These are phyloP conservation scores for Zopfia rhizophila DNA, from an alignment of 2,329 filamentous ascomycete species.

Conservation along the genomic window DNA sequence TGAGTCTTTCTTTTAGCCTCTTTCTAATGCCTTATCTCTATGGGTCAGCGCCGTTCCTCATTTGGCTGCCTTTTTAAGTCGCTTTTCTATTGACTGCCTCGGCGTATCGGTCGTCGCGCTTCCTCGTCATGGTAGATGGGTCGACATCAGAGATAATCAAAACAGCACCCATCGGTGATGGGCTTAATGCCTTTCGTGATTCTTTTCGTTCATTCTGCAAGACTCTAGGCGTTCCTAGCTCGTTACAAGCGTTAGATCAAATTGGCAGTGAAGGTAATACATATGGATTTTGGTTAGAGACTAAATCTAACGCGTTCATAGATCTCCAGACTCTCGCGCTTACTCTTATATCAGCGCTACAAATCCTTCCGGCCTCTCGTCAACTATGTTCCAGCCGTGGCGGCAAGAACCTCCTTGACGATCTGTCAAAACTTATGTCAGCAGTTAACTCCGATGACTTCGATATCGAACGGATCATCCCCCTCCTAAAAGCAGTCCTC, in stretches of 20 bases:
- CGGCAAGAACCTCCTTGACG: constrained; percentile 13
- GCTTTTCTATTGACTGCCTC: too few species aligned
- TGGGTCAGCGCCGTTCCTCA: too few species aligned
- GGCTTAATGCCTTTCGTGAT: constrained; percentile 8
- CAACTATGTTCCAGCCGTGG: constrained; percentile 4
- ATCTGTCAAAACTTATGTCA: constrained; percentile 31
- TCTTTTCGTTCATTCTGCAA: constrained; percentile 3
- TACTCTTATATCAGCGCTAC: constrained; percentile 16
- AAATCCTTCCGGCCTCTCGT: constrained; percentile 19
- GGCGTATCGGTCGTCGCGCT: constrained; percentile 2
- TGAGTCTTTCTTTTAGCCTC: too few species aligned
- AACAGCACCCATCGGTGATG: constrained; percentile 6
- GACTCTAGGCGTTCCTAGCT: background rate
- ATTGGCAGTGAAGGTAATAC: constrained; percentile 6
- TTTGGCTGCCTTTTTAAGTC: too few species aligned
- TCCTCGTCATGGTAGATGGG: constrained; percentile 6
- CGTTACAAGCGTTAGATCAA: background rate
- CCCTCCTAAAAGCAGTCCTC: constrained; percentile 25
- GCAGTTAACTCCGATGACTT: constrained; percentile 29
- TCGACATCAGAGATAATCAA: constrained; percentile 10
- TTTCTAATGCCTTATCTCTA: too few species aligned
- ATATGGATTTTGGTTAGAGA: too few species aligned
- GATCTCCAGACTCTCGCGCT: constrained; percentile 4
- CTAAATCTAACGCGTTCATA: too few species aligned
- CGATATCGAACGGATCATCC: constrained; percentile 26